These are phyloP conservation scores for Diospyros kaki DNA, from an alignment of 148 eudicot species.

Conservation along the genomic window DNA sequence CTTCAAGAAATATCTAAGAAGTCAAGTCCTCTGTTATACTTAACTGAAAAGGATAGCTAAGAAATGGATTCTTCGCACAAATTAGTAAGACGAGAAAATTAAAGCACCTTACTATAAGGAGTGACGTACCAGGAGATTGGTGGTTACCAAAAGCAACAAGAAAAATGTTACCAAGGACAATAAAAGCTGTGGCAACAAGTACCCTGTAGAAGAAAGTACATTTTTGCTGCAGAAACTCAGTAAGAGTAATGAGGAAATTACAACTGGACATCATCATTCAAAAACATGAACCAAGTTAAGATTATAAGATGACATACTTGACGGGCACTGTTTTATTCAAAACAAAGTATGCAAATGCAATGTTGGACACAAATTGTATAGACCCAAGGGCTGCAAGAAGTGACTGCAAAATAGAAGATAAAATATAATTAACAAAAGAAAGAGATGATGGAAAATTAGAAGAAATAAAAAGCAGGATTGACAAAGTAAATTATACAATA, in stretches of 20 bases:
- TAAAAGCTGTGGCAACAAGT: constrained; percentile 77
- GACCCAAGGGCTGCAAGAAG: constrained; percentile 99
- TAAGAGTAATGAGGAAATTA: constrained; percentile 3
- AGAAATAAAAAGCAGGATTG: background rate
- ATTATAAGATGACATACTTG: constrained; percentile 49
- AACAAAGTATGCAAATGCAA: constrained; percentile 82
- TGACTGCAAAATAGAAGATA: constrained; percentile 49
- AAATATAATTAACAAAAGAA: background rate
- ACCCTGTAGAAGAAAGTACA: constrained; percentile 49
- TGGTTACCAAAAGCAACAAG: constrained; percentile 98
- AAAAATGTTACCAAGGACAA: constrained; percentile 90
- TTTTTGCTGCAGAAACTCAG: background rate
- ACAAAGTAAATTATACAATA: background rate
- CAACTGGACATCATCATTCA: too few species aligned
- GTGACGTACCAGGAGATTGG: constrained; percentile 82
- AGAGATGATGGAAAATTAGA: background rate
- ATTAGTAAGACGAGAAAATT: background rate
- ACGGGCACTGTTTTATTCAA: constrained; percentile 71
- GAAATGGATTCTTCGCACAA: background rate
- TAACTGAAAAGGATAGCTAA: background rate
- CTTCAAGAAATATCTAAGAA: background rate
- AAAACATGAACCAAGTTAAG: too few species aligned
- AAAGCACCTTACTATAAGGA: background rate
- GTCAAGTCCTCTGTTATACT: background rate
- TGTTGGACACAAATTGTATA: constrained; percentile 91